Evolutionary conservation across 1,284 basidiomycete species (phyloP).

Genomic region (Ceratobasidium sp.): DNA sequence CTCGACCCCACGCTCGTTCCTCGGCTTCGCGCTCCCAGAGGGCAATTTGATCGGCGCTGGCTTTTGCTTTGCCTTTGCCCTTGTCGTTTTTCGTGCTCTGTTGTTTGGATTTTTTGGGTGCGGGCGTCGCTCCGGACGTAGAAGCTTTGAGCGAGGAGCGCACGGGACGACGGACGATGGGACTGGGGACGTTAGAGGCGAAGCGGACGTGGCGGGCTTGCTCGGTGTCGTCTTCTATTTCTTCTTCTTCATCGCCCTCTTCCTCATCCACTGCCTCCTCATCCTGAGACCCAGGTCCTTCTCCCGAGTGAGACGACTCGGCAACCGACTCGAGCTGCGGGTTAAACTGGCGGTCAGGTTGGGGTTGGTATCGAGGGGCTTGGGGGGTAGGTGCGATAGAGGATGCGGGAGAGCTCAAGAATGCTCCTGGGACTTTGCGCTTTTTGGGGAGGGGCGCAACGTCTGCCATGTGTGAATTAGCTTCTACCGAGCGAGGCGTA

Average conservation of each 20-base stretch:
- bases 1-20: conserved; percentile 33
- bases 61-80: conserved; percentile 67
- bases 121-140: conserved; percentile 1
- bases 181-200: conserved; percentile 51
- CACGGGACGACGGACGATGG: conserved; percentile 40
- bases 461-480: background rate
- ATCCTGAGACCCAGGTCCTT: background rate
- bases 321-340: conserved; percentile 16
- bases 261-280: background rate
- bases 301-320: conserved; percentile 22
- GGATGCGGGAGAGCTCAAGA: conserved; percentile 36
- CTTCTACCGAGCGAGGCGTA: background rate
- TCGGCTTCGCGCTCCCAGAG: conserved; percentile 44
- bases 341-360: background rate
- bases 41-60: conserved; percentile 45
- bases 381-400: conserved; percentile 17
- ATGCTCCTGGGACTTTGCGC: conserved; percentile 39
- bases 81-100: conserved; percentile 53
- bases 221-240: conserved; percentile 42
- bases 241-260: background rate
- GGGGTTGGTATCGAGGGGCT: conserved; percentile 16
- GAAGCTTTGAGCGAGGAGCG: conserved; percentile 4
- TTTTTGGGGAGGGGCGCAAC: conserved; percentile 30
- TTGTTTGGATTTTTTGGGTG: conserved; percentile 49
- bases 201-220: conserved; percentile 59